phyloP scores from a whole-genome alignment of 1,139 yeast species.

The Saccharomyces pastorianus region DNA sequence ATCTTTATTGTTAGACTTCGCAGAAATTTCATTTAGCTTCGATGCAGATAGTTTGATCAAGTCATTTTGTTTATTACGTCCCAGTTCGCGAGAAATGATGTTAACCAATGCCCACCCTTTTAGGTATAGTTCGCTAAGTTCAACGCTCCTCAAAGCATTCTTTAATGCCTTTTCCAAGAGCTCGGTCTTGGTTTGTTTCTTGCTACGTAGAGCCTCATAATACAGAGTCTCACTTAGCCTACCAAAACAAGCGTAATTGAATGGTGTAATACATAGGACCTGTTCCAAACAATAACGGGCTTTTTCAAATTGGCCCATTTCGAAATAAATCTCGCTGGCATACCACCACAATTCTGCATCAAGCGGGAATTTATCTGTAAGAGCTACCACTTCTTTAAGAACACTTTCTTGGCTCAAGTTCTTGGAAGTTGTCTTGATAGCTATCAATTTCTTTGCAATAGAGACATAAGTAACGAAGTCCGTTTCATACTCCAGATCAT shows the following conservation, averaged over 20 bases:
- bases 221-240: slow-evolving; percentile 23
- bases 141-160: slow-evolving; percentile 61
- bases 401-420: slow-evolving; percentile 11
- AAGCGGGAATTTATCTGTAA: slow-evolving; percentile 42
- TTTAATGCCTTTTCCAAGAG: slow-evolving; percentile 38
- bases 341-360: slow-evolving; percentile 77
- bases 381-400: slow-evolving; percentile 14
- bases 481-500: slow-evolving; percentile 27
- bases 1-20: slow-evolving; percentile 29
- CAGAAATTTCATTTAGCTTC: slow-evolving; percentile 32
- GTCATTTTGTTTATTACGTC: slow-evolving; percentile 18
- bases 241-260: slow-evolving; percentile 59
- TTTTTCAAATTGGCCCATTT: slow-evolving; percentile 56
- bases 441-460: slow-evolving; percentile 23
- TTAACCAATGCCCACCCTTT: slow-evolving; percentile 75
- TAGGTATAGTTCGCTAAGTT: slow-evolving; percentile 58
- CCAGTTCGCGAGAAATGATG: slow-evolving; percentile 33
- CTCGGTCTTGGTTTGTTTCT: slow-evolving; percentile 4
- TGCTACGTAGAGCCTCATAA: slow-evolving; percentile 17
- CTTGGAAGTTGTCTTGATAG: slow-evolving; percentile 15
- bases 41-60: slow-evolving; percentile 32
- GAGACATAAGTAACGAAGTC: slow-evolving; percentile 25
- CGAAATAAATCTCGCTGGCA: slow-evolving; percentile 53
- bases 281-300: slow-evolving; percentile 66
- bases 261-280: slow-evolving; percentile 56